A percentile compares a stretch with the other conserved stretches of the same genome.
phyloP scores from a whole-genome alignment of 2,329 filamentous ascomycete genomes.

The Phyllosticta capitalensis region DNA sequence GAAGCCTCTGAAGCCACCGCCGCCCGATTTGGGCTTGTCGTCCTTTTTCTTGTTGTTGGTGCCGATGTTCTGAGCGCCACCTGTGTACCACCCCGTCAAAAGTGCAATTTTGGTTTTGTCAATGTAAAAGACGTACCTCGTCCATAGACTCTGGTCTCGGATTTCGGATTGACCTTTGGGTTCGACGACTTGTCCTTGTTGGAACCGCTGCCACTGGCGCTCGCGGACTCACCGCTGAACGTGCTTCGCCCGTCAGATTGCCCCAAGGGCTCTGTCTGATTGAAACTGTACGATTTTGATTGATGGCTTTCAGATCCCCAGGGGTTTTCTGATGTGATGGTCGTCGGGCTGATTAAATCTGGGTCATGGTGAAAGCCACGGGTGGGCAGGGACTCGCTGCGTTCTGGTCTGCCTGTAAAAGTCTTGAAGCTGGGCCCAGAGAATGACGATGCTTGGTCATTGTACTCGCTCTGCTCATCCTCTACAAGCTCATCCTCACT shows the following conservation, averaged over 20 bases:
- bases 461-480: slow-evolving; percentile 21
- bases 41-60: slow-evolving; percentile 42
- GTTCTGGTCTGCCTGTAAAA: slow-evolving; percentile 19
- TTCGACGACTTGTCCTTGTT: slow-evolving; percentile 23
- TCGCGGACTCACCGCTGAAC: slow-evolving; percentile 23
- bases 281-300: slow-evolving; percentile 8
- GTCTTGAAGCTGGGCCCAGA: slow-evolving; percentile 17
- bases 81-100: slow-evolving; percentile 19
- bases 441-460: slow-evolving; percentile 18
- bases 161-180: slow-evolving; percentile 36
- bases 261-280: slow-evolving; percentile 3
- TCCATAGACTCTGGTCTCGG: slow-evolving; percentile 45
- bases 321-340: neutral
- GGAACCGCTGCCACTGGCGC: slow-evolving; percentile 26
- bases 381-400: slow-evolving; percentile 19
- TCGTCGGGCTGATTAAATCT: neutral
- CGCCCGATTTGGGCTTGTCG: slow-evolving; percentile 1
- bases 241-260: slow-evolving; percentile 31
- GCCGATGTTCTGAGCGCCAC: slow-evolving; percentile 44
- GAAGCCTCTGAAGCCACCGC: slow-evolving; percentile 10
- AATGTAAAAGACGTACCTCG: slow-evolving; percentile 37
- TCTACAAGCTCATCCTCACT: slow-evolving; percentile 10
- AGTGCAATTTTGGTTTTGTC: slow-evolving; percentile 3
- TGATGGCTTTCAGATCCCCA: neutral
- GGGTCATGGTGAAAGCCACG: neutral